A percentile compares a stretch with the other conserved stretches of the same genome.
These are phyloP conservation scores for Pleurostoma richardsiae DNA, from an alignment of 2,329 filamentous ascomycete species.

Conservation along the genomic window DNA sequence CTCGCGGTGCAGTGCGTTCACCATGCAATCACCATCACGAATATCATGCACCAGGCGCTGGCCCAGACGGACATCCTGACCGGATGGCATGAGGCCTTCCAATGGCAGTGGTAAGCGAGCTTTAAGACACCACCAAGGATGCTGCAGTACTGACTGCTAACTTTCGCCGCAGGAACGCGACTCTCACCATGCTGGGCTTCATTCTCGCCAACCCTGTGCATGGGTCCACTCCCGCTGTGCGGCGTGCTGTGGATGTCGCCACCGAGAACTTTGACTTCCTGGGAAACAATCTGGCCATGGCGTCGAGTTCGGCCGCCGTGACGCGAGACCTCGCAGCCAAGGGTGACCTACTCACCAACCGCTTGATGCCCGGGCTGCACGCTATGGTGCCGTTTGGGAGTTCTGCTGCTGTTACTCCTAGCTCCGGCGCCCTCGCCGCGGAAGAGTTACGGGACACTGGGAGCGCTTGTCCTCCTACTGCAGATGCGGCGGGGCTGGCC, in stretches of 20 bases:
- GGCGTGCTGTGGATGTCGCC: constrained; percentile 24
- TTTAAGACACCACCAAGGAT: too few relatives aligned
- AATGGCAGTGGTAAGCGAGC: constrained; percentile 28
- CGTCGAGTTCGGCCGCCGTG: constrained; percentile 23
- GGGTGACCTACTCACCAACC: background rate
- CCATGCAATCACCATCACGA: constrained; percentile 29
- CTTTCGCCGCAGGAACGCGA: constrained; percentile 18
- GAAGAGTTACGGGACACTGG: too few relatives aligned
- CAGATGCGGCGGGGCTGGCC: background rate
- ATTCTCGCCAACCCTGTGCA: constrained; percentile 28
- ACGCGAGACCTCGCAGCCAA: background rate
- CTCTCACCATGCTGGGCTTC: constrained; percentile 33
- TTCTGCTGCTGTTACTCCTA: background rate
- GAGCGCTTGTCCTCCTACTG: too few relatives aligned
- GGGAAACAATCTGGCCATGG: constrained; percentile 24
- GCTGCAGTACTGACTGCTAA: too few relatives aligned
- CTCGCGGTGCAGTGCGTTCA: constrained; percentile 19
- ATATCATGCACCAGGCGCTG: constrained; percentile 28
- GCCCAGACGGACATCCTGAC: constrained; percentile 21
- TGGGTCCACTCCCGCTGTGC: constrained; percentile 18
- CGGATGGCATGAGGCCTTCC: constrained; percentile 32
- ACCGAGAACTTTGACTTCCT: constrained; percentile 29
- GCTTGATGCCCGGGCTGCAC: background rate
- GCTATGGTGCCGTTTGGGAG: background rate
- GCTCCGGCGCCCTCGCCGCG: background rate